A percentile compares a stretch with the other conserved stretches of the same genome.
These are phyloP conservation scores for Byssoonygena ceratinophila DNA, from an alignment of 2,329 filamentous ascomycete species.

Conservation along the genomic window DNA sequence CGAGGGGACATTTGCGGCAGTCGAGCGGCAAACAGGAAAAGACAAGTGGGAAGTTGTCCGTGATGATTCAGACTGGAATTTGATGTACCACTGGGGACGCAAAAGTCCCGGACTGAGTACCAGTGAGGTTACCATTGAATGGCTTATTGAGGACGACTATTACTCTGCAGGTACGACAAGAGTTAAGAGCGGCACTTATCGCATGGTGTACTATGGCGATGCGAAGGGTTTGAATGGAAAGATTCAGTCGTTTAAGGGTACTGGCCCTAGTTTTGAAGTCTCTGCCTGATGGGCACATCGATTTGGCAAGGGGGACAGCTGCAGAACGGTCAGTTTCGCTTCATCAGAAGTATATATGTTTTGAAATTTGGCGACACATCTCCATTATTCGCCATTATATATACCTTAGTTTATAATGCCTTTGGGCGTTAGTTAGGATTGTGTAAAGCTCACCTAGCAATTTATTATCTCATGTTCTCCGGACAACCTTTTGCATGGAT, in stretches of 20 bases:
- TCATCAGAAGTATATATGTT: not conserved
- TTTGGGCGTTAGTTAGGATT: not conserved
- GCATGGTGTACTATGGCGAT: constrained; percentile 76
- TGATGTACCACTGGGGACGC: constrained; percentile 71
- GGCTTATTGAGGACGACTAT: constrained; percentile 60
- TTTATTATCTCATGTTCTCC: not conserved
- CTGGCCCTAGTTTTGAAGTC: constrained; percentile 42
- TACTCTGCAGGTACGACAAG: constrained; percentile 30
- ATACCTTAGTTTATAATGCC: not conserved
- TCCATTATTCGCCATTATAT: not conserved
- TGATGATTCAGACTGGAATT: constrained; percentile 70
- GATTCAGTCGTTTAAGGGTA: constrained; percentile 60
- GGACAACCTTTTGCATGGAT: not conserved
- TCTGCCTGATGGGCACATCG: constrained; percentile 1
- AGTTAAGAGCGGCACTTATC: constrained; percentile 53
- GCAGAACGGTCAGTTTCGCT: too few relatives aligned
- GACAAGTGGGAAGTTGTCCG: constrained; percentile 55
- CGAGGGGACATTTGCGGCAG: constrained; percentile 64
- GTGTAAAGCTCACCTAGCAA: not conserved
- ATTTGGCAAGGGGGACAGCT: too few relatives aligned
- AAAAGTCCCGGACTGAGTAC: constrained; percentile 58
- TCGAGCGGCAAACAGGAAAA: constrained; percentile 51
- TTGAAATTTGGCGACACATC: too few relatives aligned
- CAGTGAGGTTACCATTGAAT: constrained; percentile 67
- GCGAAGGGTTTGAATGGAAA: constrained; percentile 54